Base-by-base conservation (phyloP, 2,329 filamentous ascomycete species). In the Didymella exigua region DNA sequence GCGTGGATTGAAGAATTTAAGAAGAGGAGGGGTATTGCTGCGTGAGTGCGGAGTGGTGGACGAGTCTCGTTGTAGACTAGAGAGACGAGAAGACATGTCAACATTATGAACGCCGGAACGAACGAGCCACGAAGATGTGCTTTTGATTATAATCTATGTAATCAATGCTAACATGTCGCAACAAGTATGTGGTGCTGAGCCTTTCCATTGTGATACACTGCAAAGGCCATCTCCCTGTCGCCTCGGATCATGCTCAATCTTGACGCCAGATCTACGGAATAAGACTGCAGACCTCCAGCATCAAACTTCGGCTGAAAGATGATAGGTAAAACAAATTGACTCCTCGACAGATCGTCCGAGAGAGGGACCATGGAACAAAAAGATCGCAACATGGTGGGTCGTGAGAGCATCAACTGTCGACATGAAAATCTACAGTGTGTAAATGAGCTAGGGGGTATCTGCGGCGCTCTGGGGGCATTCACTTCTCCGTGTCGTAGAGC, bases 1-100 rank as follows among this genome's bases (percentile, higher is more conserved):
- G 82, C 74, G n/a, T 99, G 93, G 88, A 87, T 96, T 30, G 83
- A 85, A 60, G 89, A 95, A 65, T 93, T 92, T 73, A 98, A 97
- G 79, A 83, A 79, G 67, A 87, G 90, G 72, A 90, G 56, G 43
- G 65, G 66, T 5, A 68, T 61, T 24, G 23, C 24, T 16, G 49
- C 42, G 13, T 53, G 21, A 53, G 24, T 21, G 13, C 2, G n/a
- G n/a, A 8, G 1, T 13, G 5, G 16, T 13, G 21, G 19, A 23
- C 21, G 1, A n/a, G 23, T 21, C 24, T 31, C 14, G 5, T 16
- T 31, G n/a, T 23, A 38, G 36, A 24, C 10, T n/a, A 4, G 11
- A 38, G 3, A 24, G 6, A 8, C 10, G 5, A 13, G n/a, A 21
- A 8, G 34, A 9, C 26, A 27, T 27, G 10, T 9, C 13, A 38